Conservation (phyloP, 352 stramenopile genomes). For the Phytophthora citrophthora region DNA sequence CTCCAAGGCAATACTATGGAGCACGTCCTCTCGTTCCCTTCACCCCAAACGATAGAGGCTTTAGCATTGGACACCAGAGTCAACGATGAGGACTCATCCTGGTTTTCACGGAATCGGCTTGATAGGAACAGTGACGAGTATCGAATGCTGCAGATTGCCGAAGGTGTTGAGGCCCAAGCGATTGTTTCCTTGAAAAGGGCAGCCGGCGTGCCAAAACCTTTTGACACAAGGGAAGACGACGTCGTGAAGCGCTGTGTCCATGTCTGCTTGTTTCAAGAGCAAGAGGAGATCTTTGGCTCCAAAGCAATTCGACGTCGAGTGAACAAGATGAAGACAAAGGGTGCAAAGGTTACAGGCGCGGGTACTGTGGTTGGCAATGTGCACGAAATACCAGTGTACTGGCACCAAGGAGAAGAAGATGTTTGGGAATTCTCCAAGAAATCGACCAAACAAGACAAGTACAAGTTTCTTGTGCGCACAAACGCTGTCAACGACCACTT, state of each 20-base stretch:
- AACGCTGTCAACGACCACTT: conserved; percentile 74
- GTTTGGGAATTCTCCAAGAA: conserved; percentile 85
- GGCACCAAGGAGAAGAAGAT: conserved; percentile 73
- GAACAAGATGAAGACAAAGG: background rate
- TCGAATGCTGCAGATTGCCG: conserved; percentile 55
- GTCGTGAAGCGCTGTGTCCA: conserved; percentile 84
- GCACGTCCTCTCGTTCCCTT: conserved; percentile 74
- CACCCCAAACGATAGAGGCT: conserved; percentile 64
- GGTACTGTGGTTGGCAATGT: conserved; percentile 75
- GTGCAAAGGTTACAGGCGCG: conserved; percentile 17
- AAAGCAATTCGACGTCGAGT: conserved; percentile 14
- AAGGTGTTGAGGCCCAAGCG: conserved; percentile 61
- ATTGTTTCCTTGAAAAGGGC: conserved; percentile 82
- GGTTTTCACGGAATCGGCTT: conserved; percentile 31
- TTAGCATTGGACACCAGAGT: conserved; percentile 43
- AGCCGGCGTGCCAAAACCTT: conserved; percentile 73
- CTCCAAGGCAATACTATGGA: conserved; percentile 71
- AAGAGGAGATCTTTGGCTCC: conserved; percentile 34
- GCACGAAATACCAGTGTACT: conserved; percentile 78
- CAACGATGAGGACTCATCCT: conserved; percentile 38
- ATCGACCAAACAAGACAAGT: conserved; percentile 77
- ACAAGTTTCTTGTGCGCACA: conserved; percentile 84
- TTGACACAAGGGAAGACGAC: conserved; percentile 78
- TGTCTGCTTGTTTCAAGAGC: conserved; percentile 78
- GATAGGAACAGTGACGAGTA: conserved; percentile 44